These are phyloP conservation scores for Acacia melanoxylon DNA, from an alignment of 306 rosid species.

Conservation along the genomic window DNA sequence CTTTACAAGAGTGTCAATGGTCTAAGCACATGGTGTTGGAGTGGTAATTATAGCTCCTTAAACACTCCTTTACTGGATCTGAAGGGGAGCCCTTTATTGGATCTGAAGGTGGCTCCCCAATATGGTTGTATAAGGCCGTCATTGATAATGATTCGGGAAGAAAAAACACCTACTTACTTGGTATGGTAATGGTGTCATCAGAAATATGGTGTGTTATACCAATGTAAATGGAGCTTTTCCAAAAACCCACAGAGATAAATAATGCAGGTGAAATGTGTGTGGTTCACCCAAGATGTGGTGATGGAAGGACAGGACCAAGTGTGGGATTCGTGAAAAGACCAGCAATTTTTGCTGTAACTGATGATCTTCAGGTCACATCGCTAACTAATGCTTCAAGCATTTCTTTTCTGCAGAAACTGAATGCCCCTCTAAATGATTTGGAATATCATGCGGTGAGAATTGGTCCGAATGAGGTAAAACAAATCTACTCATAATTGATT, in stretches of 20 bases:
- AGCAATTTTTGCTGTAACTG: constrained; percentile 31
- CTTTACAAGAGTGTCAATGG: no score
- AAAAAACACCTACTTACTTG: no score
- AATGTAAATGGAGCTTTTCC: background rate
- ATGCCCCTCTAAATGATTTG: background rate
- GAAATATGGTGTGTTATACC: background rate
- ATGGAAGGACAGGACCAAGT: constrained; percentile 12
- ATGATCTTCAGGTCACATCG: constrained; percentile 38
- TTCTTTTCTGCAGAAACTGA: constrained; percentile 32
- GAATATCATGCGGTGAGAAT: background rate
- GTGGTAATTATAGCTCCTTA: no score
- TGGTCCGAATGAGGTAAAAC: constrained; percentile 15
- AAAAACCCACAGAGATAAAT: background rate
- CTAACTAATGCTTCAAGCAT: constrained; percentile 16
- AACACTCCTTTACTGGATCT: no score
- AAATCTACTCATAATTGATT: background rate
- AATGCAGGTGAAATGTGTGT: constrained; percentile 3
- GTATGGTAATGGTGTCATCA: background rate
- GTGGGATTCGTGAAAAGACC: constrained; percentile 40
- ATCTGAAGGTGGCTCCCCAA: no score
- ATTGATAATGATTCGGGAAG: no score
- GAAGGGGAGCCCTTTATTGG: no score
- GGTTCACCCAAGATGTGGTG: constrained; percentile 31
- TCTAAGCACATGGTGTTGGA: no score
- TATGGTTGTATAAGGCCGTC: no score